Evolutionary conservation across 2,329 filamentous ascomycete species (phyloP).

Genomic region (Cryphonectria japonica): DNA sequence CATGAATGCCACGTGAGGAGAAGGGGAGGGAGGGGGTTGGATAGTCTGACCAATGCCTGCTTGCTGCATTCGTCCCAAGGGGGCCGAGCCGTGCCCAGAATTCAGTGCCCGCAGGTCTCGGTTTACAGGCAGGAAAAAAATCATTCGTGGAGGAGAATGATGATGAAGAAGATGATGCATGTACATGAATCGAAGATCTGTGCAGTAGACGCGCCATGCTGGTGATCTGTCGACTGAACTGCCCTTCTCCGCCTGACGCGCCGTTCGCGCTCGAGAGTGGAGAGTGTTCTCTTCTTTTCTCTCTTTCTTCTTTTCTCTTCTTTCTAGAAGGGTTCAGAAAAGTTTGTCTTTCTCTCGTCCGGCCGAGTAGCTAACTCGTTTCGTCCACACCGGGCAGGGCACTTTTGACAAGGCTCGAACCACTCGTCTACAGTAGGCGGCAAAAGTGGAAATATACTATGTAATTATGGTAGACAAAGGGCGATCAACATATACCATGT

Average conservation of each 20-base stretch:
- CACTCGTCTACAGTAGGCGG: background rate
- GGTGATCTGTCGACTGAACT: background rate
- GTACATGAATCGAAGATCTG: background rate
- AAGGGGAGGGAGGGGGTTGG: background rate
- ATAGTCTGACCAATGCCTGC: background rate
- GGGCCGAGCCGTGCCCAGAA: conserved; percentile 2
- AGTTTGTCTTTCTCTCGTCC: background rate
- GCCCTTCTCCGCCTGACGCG: background rate
- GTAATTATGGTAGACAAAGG: background rate
- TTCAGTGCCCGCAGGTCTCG: background rate
- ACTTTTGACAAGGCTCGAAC: background rate
- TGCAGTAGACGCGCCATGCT: background rate
- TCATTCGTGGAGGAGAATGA: background rate
- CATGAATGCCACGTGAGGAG: conserved; percentile 4
- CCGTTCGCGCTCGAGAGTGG: background rate
- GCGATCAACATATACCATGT: background rate
- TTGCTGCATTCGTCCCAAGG: background rate
- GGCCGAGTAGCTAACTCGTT: background rate
- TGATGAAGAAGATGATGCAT: background rate
- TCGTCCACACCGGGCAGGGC: too few species aligned
- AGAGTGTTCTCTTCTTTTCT: background rate
- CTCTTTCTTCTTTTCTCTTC: background rate
- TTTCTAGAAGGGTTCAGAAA: background rate
- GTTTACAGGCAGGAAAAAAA: background rate
- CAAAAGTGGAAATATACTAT: background rate